Percentiles rank a stretch among this genome's conserved stretches.
These are phyloP conservation scores for Beauveria varroae DNA, from an alignment of 2,329 filamentous ascomycete genomes.

Conservation along the genomic window DNA sequence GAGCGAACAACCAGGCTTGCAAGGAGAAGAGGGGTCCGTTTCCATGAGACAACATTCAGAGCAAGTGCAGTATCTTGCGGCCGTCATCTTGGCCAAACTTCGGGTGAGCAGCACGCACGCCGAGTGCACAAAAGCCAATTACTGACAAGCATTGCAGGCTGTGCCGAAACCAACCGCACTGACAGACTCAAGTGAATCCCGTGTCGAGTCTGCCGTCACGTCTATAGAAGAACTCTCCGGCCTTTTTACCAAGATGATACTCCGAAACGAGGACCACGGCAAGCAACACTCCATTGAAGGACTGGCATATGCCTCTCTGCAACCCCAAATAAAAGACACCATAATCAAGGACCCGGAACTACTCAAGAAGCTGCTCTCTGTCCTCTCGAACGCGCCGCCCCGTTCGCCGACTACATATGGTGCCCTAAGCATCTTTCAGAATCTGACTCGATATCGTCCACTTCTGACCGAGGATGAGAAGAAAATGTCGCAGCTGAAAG, in stretches of 20 bases:
- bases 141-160: slow-evolving; percentile 42
- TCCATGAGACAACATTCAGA: slow-evolving; percentile 54
- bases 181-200: slow-evolving; percentile 32
- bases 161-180: slow-evolving; percentile 37
- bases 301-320: slow-evolving; percentile 83
- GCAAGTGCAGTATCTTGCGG: slow-evolving; percentile 57
- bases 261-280: slow-evolving; percentile 48
- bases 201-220: slow-evolving; percentile 46
- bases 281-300: slow-evolving; percentile 77
- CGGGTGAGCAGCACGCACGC: slow-evolving; percentile 31
- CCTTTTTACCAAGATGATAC: slow-evolving; percentile 59
- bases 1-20: slow-evolving; percentile 47
- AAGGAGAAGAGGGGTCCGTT: slow-evolving; percentile 52
- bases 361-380: slow-evolving; percentile 60
- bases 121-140: slow-evolving; percentile 17
- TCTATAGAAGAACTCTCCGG: slow-evolving; percentile 59
- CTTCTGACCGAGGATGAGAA: slow-evolving; percentile 81
- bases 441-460: slow-evolving; percentile 76
- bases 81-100: slow-evolving; percentile 69
- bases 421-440: slow-evolving; percentile 75
- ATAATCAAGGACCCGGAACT: slow-evolving; percentile 62
- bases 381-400: slow-evolving; percentile 49
- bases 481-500: slow-evolving; percentile 84
- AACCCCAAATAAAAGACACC: slow-evolving; percentile 76
- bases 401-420: slow-evolving; percentile 75